These are phyloP conservation scores for Caryopteris hybrid DNA, from an alignment of 305 asterid genomes.

Conservation along the genomic window DNA sequence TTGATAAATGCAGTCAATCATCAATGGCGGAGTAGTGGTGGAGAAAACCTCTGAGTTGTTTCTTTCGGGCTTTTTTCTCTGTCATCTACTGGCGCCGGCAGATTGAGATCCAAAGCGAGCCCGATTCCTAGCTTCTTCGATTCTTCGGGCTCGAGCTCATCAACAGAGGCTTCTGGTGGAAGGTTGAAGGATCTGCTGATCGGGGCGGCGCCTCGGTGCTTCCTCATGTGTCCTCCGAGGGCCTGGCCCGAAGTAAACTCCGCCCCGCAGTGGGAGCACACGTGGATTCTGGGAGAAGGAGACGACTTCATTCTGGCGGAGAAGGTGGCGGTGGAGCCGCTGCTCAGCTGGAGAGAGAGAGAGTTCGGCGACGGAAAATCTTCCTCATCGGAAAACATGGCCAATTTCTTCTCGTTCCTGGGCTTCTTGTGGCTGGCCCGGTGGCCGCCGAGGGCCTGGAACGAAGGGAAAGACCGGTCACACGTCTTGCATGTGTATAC, in stretches of 20 bases:
- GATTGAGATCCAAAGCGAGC: conserved; percentile 74
- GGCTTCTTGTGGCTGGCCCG: conserved; percentile 85
- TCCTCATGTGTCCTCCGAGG: conserved; percentile 94
- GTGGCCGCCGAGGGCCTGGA: conserved; percentile 93
- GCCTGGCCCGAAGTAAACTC: conserved; percentile 91
- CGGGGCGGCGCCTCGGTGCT: conserved; percentile 53
- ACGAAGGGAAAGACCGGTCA: conserved; percentile 57
- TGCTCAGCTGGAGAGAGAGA: conserved; percentile 48
- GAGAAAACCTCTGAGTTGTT: too few relatives aligned
- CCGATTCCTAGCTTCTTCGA: conserved; percentile 22
- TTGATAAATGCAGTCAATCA: conserved; percentile 14
- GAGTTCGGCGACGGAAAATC: conserved; percentile 39
- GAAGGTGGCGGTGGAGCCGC: conserved; percentile 24
- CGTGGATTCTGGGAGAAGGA: conserved; percentile 53
- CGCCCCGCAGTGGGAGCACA: conserved; percentile 83
- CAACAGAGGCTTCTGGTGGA: conserved; percentile 9
- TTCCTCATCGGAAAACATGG: conserved; percentile 46
- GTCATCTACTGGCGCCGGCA: conserved; percentile 30
- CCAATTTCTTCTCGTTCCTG: conserved; percentile 31
- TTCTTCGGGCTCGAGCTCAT: conserved; percentile 15
- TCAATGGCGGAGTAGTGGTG: too few relatives aligned
- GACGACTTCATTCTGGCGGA: conserved; percentile 20
- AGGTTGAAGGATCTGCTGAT: conserved; percentile 24
- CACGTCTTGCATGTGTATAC: conserved; percentile 86
- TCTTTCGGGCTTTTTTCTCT: conserved; percentile 14